A percentile compares a stretch with the other conserved stretches of the same genome.
Conservation (phyloP, 108 stramenopile genomes). For the Cyclostephanos tholiformis region DNA sequence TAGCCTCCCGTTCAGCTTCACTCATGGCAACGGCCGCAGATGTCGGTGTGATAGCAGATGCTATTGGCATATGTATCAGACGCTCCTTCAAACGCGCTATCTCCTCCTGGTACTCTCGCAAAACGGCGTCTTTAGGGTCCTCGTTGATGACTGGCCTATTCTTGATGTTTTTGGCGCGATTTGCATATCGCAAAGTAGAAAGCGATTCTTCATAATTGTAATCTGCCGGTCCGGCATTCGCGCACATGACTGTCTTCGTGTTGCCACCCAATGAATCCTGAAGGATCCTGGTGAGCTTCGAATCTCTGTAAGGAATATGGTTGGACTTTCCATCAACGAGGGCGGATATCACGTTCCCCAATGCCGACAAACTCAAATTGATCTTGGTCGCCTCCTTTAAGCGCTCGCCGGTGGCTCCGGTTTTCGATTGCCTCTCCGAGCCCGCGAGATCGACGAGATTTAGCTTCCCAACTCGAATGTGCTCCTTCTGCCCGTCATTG, state of each 20-base stretch:
- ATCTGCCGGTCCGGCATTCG: slow-evolving; percentile 97
- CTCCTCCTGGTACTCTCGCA: slow-evolving; percentile 87
- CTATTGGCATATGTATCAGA: slow-evolving; percentile 35
- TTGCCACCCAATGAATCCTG: slow-evolving; percentile 96
- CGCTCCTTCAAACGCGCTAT: slow-evolving; percentile 49
- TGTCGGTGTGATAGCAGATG: background rate
- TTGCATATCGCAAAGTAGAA: slow-evolving; percentile 97
- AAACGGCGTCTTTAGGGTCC: slow-evolving; percentile 95
- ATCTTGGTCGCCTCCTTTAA: slow-evolving; percentile 93
- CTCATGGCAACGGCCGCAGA: background rate
- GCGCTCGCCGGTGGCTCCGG: slow-evolving; percentile 94
- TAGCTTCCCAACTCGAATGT: slow-evolving; percentile 92
- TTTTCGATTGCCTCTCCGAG: slow-evolving; percentile 93
- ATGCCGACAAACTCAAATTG: slow-evolving; percentile 94
- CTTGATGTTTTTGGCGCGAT: slow-evolving; percentile 99
- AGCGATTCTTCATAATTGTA: slow-evolving; percentile 98
- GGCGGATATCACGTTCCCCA: slow-evolving; percentile 97
- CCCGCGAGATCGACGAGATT: slow-evolving; percentile 99
- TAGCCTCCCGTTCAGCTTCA: slow-evolving; percentile 10
- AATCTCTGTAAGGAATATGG: slow-evolving; percentile 99
- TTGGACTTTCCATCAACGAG: slow-evolving; percentile 93
- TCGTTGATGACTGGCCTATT: slow-evolving; percentile 99
- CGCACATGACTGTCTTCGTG: slow-evolving; percentile 92
- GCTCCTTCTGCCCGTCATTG: slow-evolving; percentile 57
- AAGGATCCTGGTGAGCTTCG: slow-evolving; percentile 97